Evolutionary conservation across 768 basidiomycete genomes (phyloP).

Genomic region (Tulasnella sp.): DNA sequence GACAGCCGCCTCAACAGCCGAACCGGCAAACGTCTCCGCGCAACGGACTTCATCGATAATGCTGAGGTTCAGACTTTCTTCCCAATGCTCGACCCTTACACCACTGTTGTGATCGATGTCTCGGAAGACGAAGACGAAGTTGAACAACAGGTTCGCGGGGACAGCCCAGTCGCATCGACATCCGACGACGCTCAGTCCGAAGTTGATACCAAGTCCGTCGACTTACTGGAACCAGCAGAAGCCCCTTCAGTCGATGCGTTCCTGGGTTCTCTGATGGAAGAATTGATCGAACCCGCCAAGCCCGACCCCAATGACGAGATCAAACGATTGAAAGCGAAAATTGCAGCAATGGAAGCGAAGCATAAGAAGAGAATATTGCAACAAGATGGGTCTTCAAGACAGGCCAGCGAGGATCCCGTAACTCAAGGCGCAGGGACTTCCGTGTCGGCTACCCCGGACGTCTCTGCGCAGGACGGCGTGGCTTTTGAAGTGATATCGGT

Average conservation of each 20-base stretch:
- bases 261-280: background rate
- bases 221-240: background rate
- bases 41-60: constrained; percentile 12
- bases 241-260: constrained; percentile 1
- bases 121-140: constrained; percentile 9
- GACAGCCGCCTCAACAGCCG: background rate
- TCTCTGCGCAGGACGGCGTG: background rate
- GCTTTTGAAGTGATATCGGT: background rate
- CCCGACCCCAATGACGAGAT: background rate
- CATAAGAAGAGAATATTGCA: background rate
- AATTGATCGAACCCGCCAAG: background rate
- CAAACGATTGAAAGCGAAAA: background rate
- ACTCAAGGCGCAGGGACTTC: background rate
- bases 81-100: background rate
- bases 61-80: background rate
- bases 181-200: background rate
- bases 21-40: background rate
- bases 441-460: background rate
- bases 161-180: background rate
- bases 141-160: background rate
- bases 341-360: constrained; percentile 2
- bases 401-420: background rate
- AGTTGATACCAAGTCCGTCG: background rate
- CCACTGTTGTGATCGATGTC: constrained; percentile 1
- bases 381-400: background rate